These are phyloP conservation scores for Reutealis trisperma DNA, from an alignment of 345 rosid species.

Conservation along the genomic window DNA sequence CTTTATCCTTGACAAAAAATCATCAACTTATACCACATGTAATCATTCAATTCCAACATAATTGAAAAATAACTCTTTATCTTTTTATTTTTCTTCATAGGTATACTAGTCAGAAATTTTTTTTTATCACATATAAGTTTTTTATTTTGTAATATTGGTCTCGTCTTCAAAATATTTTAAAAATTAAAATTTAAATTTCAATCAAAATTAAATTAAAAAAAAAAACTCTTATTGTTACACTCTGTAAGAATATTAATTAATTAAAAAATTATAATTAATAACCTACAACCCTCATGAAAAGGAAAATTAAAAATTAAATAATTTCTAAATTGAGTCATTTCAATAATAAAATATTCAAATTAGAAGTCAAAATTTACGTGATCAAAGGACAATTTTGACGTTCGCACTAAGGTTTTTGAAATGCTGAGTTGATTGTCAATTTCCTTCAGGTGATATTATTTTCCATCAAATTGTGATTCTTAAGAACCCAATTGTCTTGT, in stretches of 20 bases:
- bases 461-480: constrained; percentile 2
- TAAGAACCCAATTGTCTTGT: constrained; percentile 12
- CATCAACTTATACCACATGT: not conserved
- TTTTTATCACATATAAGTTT: no score
- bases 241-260: not conserved
- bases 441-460: constrained; percentile 14
- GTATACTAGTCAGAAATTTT: no score
- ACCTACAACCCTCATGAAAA: no score
- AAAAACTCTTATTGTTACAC: not conserved
- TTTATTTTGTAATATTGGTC: no score
- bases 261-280: not conserved
- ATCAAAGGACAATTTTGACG: constrained; percentile 16
- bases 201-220: no score
- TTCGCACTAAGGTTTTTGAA: constrained; percentile 5
- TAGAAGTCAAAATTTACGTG: not conserved
- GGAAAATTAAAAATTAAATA: no score
- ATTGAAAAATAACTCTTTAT: not conserved
- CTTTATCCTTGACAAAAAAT: constrained; percentile 14
- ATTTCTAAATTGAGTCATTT: no score
- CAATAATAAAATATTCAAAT: no score
- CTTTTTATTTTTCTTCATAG: no score
- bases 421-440: constrained; percentile 21
- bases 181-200: no score
- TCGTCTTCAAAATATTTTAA: no score
- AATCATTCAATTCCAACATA: constrained; percentile 5